Evolutionary conservation across 257 asterid genomes (phyloP).

Genomic region (Primulina eburnea): DNA sequence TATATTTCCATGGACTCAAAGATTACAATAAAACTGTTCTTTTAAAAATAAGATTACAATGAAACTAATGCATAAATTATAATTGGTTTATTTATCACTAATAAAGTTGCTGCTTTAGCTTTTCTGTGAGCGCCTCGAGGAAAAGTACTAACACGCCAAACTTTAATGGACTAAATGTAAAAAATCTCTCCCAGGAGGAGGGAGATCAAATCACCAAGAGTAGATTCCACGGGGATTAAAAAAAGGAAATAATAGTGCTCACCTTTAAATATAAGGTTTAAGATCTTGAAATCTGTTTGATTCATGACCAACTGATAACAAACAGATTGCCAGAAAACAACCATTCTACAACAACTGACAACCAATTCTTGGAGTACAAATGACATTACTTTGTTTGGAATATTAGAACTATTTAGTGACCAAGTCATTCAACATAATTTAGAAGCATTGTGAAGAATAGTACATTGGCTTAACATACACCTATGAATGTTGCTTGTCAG

Average conservation of each 20-base stretch:
- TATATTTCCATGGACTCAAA: too few species aligned
- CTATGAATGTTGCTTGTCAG: neutral
- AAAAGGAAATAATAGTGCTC: slow-evolving; percentile 7
- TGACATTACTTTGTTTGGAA: neutral
- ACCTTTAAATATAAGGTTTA: slow-evolving; percentile 6
- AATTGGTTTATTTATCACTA: slow-evolving; percentile 5
- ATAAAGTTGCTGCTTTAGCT: slow-evolving; percentile 4
- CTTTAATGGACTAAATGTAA: neutral
- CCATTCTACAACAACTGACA: neutral
- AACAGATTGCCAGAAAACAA: slow-evolving; percentile 3
- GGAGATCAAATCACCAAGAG: neutral
- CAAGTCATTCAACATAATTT: slow-evolving; percentile 8
- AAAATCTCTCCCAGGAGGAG: neutral
- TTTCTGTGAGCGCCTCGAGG: neutral
- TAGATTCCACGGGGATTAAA: neutral
- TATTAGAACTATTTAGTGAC: neutral
- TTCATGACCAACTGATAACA: neutral
- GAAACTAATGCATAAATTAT: neutral
- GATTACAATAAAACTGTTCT: neutral
- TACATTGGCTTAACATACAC: neutral
- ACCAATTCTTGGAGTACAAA: neutral
- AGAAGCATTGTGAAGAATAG: slow-evolving; percentile 14
- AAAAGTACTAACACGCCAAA: slow-evolving; percentile 9
- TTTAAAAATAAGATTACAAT: neutral
- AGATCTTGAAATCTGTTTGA: slow-evolving; percentile 15